Conservation (phyloP, 176 grass and related monocot genomes). For the Elymus sibiricus region DNA sequence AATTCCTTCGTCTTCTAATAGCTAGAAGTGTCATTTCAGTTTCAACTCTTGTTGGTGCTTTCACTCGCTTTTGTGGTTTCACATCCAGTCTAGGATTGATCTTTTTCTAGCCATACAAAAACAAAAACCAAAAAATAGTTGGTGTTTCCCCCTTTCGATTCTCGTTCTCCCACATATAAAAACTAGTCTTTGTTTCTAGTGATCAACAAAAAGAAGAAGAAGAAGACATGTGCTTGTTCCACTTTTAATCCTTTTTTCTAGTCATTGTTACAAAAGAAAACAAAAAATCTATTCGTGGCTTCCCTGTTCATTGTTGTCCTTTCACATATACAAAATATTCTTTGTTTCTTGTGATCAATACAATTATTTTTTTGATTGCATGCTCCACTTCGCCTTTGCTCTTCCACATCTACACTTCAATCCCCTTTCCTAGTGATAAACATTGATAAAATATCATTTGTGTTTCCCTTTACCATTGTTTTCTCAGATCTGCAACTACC, state of each 20-base stretch:
- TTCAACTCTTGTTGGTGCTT: background rate
- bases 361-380: background rate
- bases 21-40: background rate
- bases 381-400: background rate
- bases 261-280: background rate
- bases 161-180: background rate
- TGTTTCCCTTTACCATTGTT: no score
- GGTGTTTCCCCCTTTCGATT: background rate
- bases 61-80: background rate
- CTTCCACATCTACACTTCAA: background rate
- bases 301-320: background rate
- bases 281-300: background rate
- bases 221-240: background rate
- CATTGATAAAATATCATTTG: no score
- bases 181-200: background rate
- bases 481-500: no score
- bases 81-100: background rate
- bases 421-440: no score
- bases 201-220: background rate
- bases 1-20: background rate
- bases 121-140: no score
- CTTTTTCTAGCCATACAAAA: background rate
- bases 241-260: background rate
- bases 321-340: background rate
- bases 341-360: background rate